Evolutionary conservation across 345 rosid genomes (phyloP).

Genomic region (Noccaea caerulescens): DNA sequence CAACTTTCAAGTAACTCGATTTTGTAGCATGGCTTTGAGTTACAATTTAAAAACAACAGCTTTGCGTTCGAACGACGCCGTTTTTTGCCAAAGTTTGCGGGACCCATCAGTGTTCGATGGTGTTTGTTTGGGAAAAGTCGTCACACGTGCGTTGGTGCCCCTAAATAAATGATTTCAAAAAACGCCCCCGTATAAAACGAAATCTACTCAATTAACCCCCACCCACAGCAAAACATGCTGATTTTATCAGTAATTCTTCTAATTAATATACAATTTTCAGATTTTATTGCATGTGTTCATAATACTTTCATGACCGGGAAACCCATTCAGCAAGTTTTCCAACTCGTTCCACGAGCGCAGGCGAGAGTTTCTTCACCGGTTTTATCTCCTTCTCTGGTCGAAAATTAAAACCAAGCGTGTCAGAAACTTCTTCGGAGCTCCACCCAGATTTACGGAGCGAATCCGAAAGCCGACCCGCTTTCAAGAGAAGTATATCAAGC

Average conservation of each 20-base stretch:
- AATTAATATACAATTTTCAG: too few relatives aligned
- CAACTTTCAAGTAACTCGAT: background rate
- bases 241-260: background rate
- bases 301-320: constrained; percentile 50
- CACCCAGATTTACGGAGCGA: constrained; percentile 78
- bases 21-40: background rate
- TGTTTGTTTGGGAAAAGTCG: constrained; percentile 16
- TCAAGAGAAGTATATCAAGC: constrained; percentile 65
- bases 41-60: background rate
- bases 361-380: constrained; percentile 65
- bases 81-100: background rate
- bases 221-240: background rate
- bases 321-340: constrained; percentile 71
- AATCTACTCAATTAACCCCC: background rate
- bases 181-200: background rate
- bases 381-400: constrained; percentile 65
- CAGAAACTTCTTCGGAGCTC: constrained; percentile 90
- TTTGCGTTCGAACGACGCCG: constrained; percentile 12
- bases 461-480: constrained; percentile 78
- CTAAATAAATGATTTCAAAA: background rate
- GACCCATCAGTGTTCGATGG: constrained; percentile 16
- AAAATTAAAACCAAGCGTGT: constrained; percentile 69
- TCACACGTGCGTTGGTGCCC: constrained; percentile 28
- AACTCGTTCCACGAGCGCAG: constrained; percentile 58
- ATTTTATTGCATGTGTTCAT: too few relatives aligned